These are phyloP conservation scores for Podospora sp. DNA, from an alignment of 495 filamentous ascomycete genomes.

Conservation along the genomic window DNA sequence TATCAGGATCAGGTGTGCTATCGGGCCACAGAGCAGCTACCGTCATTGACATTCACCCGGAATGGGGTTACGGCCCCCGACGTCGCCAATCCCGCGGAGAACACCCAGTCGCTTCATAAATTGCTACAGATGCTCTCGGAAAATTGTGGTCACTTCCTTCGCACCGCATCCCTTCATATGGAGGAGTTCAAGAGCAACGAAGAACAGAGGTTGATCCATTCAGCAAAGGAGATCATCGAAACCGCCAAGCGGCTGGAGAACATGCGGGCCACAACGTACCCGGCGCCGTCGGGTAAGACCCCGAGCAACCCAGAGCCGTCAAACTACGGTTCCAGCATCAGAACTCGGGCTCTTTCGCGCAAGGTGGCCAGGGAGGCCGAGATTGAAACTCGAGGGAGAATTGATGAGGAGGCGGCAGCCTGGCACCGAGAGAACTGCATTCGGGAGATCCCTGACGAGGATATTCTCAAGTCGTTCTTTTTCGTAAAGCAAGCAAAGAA, in stretches of 20 bases:
- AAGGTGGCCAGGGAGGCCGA: background rate
- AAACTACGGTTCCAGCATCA: background rate
- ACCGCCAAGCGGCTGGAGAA: background rate
- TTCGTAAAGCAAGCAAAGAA: conserved; percentile 23
- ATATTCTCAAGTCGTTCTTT: conserved; percentile 32
- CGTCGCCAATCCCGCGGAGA: background rate
- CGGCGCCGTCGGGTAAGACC: background rate
- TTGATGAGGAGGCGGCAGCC: background rate
- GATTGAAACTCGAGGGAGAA: conserved; percentile 1
- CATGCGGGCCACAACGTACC: background rate
- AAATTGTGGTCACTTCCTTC: background rate
- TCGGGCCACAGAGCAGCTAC: conserved; percentile 24
- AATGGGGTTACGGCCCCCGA: background rate
- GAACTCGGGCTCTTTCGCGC: background rate
- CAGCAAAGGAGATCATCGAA: conserved; percentile 1
- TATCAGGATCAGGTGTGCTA: conserved; percentile 28
- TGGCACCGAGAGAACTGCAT: conserved; percentile 47
- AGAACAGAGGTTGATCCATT: background rate
- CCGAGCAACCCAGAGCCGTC: background rate
- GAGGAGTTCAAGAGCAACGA: background rate
- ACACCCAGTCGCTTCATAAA: background rate
- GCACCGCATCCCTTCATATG: background rate
- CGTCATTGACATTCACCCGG: background rate
- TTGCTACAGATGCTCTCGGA: background rate
- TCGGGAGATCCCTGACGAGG: conserved; percentile 41